phyloP scores from a whole-genome alignment of 768 basidiomycete species.

The Boletus reticuloceps region DNA sequence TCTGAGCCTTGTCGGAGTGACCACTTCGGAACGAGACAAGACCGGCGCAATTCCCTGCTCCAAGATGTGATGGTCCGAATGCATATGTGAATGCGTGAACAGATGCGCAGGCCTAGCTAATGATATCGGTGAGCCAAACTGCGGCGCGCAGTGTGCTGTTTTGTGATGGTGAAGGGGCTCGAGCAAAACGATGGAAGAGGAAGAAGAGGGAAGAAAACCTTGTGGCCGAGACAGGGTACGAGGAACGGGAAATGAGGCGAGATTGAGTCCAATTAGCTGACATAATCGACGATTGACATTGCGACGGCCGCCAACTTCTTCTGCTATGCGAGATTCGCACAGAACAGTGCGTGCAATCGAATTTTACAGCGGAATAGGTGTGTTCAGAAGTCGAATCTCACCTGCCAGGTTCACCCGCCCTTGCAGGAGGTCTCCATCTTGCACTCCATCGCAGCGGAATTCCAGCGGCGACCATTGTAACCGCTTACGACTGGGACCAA shows the following conservation, averaged over 20 bases:
- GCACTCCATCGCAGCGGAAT: slow-evolving; percentile 56
- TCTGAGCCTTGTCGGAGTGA: slow-evolving; percentile 11
- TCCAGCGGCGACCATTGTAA: slow-evolving; percentile 37
- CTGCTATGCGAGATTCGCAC: slow-evolving; percentile 1
- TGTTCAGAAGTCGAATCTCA: slow-evolving; percentile 1
- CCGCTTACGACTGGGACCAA: slow-evolving; percentile 86
- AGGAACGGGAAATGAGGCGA: slow-evolving; percentile 14
- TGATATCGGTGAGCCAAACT: neutral
- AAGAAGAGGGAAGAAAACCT: slow-evolving; percentile 1
- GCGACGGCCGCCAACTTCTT: neutral
- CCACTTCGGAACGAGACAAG: slow-evolving; percentile 6
- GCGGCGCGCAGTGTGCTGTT: neutral
- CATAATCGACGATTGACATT: slow-evolving; percentile 16
- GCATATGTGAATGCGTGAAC: slow-evolving; percentile 7
- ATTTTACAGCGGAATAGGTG: slow-evolving; percentile 83
- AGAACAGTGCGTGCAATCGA: slow-evolving; percentile 39
- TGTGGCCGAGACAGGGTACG: neutral
- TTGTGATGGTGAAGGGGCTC: neutral
- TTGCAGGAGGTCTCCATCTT: slow-evolving; percentile 66
- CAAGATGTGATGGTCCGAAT: slow-evolving; percentile 3
- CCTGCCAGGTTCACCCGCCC: neutral
- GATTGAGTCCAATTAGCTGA: slow-evolving; percentile 18
- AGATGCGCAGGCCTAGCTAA: neutral
- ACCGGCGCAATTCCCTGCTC: neutral
- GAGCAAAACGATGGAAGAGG: slow-evolving; percentile 1